phyloP scores from a whole-genome alignment of 2,329 filamentous ascomycete genomes.

The Fusarium sp. region DNA sequence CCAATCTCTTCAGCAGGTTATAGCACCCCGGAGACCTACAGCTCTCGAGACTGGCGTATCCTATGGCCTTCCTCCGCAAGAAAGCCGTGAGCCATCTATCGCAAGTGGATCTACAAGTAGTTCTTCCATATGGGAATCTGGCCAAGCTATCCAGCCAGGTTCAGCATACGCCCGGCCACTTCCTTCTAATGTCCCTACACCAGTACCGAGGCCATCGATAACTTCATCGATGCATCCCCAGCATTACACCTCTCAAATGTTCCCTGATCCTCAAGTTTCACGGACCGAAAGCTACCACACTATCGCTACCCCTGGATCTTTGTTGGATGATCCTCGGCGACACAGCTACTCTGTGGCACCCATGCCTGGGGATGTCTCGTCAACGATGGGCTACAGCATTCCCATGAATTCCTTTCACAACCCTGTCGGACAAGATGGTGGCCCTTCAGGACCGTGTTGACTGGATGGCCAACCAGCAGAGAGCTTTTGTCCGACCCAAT shows the following conservation, averaged over 20 bases:
- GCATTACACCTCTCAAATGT: conserved; percentile 40
- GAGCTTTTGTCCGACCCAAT: conserved; percentile 8
- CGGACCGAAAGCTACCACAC: conserved; percentile 39
- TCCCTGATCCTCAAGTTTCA: conserved; percentile 34
- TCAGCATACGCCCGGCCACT: conserved; percentile 46
- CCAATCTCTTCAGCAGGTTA: conserved; percentile 53
- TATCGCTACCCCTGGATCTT: conserved; percentile 33
- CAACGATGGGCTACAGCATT: conserved; percentile 43
- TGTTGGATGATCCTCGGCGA: conserved; percentile 43
- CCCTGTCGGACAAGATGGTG: conserved; percentile 30
- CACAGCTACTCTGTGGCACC: conserved; percentile 42
- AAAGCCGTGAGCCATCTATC: conserved; percentile 50
- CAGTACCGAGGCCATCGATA: conserved; percentile 39
- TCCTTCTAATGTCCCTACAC: conserved; percentile 37
- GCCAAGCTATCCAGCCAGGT: conserved; percentile 42
- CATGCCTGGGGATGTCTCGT: conserved; percentile 36
- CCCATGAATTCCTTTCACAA: conserved; percentile 43
- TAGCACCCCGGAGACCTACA: conserved; percentile 52
- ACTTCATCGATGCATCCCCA: conserved; percentile 40
- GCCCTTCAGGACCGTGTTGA: conserved; percentile 43
- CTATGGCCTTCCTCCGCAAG: conserved; percentile 48
- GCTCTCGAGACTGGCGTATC: conserved; percentile 45
- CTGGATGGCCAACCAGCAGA: conserved; percentile 14
- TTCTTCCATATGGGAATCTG: conserved; percentile 51
- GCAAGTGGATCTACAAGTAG: conserved; percentile 49